Evolutionary conservation across 768 basidiomycete species (phyloP).

Genomic region (Rossbeevera mucosa): DNA sequence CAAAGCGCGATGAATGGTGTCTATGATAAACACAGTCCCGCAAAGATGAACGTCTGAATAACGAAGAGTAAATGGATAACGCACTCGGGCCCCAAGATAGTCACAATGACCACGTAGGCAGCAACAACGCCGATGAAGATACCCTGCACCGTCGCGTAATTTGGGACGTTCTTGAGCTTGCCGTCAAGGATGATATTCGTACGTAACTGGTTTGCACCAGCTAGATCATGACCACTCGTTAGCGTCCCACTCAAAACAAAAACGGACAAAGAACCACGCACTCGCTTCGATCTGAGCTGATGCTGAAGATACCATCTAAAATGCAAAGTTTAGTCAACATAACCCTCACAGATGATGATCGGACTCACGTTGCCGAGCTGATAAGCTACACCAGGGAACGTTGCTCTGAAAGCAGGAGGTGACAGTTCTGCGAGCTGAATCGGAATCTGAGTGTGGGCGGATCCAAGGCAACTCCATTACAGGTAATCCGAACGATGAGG

Average conservation of each 20-base stretch:
- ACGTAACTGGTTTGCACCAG: conserved; percentile 52
- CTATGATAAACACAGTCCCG: conserved; percentile 27
- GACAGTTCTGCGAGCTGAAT: conserved; percentile 81
- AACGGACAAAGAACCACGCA: conserved; percentile 6
- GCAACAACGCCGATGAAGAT: conserved; percentile 83
- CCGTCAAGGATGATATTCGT: conserved; percentile 47
- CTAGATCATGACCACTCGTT: conserved; percentile 25
- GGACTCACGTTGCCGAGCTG: conserved; percentile 63
- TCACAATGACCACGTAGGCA: conserved; percentile 70
- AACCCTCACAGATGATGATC: background rate
- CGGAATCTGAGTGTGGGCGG: conserved; percentile 44
- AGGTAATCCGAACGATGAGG: background rate
- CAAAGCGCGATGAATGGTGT: conserved; percentile 77
- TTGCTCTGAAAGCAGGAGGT: conserved; percentile 84
- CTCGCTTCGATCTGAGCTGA: conserved; percentile 50
- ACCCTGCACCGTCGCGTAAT: conserved; percentile 80
- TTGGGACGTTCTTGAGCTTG: conserved; percentile 38
- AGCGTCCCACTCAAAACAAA: background rate
- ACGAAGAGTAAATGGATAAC: conserved; percentile 23
- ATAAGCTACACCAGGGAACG: conserved; percentile 83
- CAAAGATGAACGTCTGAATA: background rate
- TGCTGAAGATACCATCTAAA: conserved; percentile 61
- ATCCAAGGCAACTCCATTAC: background rate
- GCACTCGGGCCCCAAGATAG: conserved; percentile 74
- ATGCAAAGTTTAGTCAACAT: background rate